Evolutionary conservation across 164 flowering plant genomes (phyloP), one percentile per base, ranked within the genome.

Genomic region (Berberis vulgaris): DNA sequence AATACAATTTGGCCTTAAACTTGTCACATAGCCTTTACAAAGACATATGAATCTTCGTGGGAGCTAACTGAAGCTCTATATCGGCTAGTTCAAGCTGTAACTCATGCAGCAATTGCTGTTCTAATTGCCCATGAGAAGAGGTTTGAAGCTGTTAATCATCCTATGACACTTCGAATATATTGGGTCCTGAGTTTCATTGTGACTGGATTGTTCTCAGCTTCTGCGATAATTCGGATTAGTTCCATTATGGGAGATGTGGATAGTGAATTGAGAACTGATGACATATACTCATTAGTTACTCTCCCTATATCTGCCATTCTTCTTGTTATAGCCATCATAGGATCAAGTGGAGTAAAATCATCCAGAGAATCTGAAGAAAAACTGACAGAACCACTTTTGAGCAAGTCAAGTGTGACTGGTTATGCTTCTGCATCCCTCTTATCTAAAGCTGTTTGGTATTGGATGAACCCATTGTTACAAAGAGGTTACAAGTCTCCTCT

Each of bases 401-500:
- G 62, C 56, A 63, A 26, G 26, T 26, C 26, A 26, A 26, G 26
- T 26, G 26, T 26, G 26, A 26, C 26, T 26, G 26, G 26, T 26
- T 26, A 26, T 26, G 26, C 26, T 26, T 26, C 26, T 26, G 26
- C 26, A 26, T 26, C 26, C 26, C 26, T 26, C 26, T 26, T 26
- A 26, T 26, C 26, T 26, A 26, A 26, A 26, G 26, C 26, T 26
- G 26, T 26, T 26, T 26, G 26, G 26, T 26, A 26, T 26, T 26
- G 26, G 26, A 26, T 26, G 26, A 26, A 26, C 26, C 26, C 26
- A 1, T 54, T 95, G 50, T 70, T 95, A 54, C 76, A 76, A 42
- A 85, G 83, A 72, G 99, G 99, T 10, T 85, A 86, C 75, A 79
- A 77, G 65, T 60, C 83, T 1, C 86, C 96, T 41, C 76, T 95